Conservation (phyloP, 202 grass and related monocot species). For the Dendrocalamus latiflorus region DNA sequence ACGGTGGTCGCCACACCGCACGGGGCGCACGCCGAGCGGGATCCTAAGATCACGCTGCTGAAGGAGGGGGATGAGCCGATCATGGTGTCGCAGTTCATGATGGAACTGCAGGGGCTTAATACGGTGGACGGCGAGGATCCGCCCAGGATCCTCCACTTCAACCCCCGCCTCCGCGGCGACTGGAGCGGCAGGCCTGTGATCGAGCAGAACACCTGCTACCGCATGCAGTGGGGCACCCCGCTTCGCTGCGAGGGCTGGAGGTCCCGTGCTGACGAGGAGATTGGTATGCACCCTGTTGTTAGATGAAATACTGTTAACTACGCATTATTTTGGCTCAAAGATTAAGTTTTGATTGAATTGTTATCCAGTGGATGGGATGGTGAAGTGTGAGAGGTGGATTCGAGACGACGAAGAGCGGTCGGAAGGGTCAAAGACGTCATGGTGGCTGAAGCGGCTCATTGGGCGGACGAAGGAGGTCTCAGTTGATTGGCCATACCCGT, state of each 20-base stretch:
- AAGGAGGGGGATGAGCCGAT: no score
- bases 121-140: no score
- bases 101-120: no score
- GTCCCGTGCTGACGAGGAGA: constrained; percentile 64
- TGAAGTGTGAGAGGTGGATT: constrained; percentile 84
- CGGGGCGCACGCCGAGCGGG: no score
- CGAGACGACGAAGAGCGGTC: constrained; percentile 45
- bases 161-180: no score
- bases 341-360: constrained; percentile 27
- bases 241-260: constrained; percentile 81
- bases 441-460: constrained; percentile 97
- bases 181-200: no score
- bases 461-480: constrained; percentile 65
- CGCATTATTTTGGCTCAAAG: not conserved
- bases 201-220: no score
- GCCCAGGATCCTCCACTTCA: no score
- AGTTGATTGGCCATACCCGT: constrained; percentile 86
- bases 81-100: no score
- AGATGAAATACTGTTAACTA: not conserved
- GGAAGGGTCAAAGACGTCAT: constrained; percentile 58
- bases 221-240: no score
- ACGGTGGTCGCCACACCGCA: no score
- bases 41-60: no score
- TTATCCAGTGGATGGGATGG: constrained; percentile 58
- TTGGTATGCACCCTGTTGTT: constrained; percentile 30